Conservation (phyloP, 441 rosid genomes). For the Sinapis alba region DNA sequence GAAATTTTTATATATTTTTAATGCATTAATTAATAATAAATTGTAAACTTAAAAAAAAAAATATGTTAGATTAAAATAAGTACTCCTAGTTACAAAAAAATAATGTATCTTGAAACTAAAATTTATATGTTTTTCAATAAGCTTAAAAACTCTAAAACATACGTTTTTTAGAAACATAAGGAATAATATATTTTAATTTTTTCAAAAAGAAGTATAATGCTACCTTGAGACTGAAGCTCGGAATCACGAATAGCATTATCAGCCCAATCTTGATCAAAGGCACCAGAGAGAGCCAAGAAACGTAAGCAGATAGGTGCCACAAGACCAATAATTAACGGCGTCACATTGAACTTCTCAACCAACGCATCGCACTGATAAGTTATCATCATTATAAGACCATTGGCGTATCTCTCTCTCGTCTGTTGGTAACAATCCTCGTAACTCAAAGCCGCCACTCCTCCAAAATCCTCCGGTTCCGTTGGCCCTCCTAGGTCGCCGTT, state of each 20-base stretch:
- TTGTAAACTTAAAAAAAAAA: too few species aligned
- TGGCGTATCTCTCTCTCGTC: conserved; percentile 63
- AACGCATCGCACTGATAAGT: conserved; percentile 72
- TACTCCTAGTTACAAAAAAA: too few species aligned
- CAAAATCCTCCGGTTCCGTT: neutral
- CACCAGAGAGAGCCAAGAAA: conserved; percentile 51
- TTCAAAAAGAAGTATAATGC: conserved; percentile 15
- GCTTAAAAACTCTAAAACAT: too few species aligned
- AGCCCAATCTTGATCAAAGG: conserved; percentile 51
- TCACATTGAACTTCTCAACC: conserved; percentile 54
- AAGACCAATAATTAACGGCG: conserved; percentile 67
- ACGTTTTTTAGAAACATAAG: too few species aligned
- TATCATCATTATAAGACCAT: conserved; percentile 71
- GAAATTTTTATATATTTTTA: too few species aligned
- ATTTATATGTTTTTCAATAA: conserved; percentile 50
- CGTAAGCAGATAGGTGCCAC: conserved; percentile 63
- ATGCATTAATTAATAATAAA: too few species aligned
- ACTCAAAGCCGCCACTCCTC: conserved; percentile 1
- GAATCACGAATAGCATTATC: neutral
- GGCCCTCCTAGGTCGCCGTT: neutral
- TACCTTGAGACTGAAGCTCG: neutral
- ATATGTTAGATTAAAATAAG: too few species aligned
- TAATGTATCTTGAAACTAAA: too few species aligned
- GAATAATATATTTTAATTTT: too few species aligned
- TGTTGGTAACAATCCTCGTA: conserved; percentile 68